Base-by-base conservation (phyloP, 2,329 filamentous ascomycete genomes). In the Verticillium nonalfalfae region DNA sequence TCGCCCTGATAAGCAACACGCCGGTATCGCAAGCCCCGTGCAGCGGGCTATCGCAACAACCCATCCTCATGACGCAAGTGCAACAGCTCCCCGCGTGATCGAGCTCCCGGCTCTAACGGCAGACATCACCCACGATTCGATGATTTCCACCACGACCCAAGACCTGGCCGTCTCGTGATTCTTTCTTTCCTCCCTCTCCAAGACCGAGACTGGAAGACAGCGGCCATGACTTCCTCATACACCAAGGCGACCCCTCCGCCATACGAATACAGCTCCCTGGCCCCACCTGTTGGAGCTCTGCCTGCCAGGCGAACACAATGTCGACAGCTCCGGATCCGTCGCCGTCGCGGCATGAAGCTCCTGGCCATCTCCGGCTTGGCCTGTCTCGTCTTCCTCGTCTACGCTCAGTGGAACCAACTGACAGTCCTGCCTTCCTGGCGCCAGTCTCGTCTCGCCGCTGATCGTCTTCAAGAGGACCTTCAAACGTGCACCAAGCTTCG, bases 401-500 rank as follows among this genome's bases (percentile, higher is more conserved):
- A 79, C 60, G 76, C 79, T 0, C 80, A 82, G 63, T 82, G 79
- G 79, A 71, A 69, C 64, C 79, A 81, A 63, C 65, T 80, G 4
- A 60, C 56, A 1, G 40, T 58, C 7, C 18, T 50, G 45, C 39
- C 63, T 11, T 50, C 61, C 15, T 34, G 58, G 11, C 34, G 34
- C 38, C 21, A 62, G n/a, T 52, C 66, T 15, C 63, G 67, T 1
- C 73, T 89, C 3, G 88, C 85, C 1, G 64, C 78, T 26, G 73
- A 80, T 56, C 81, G 79, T 66, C 75, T 90, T 26, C 74, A 79
- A 39, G 74, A 78, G 13, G 81, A 89, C 66, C 73, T 87, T 26
- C 76, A 75, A 15, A 80, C 79, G 1, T 90, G 87, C 72, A 74
- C 79, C 36, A 79, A 78, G 69, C 77, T 90, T 55, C 81, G 77